Evolutionary conservation across 1,284 basidiomycete species (phyloP).

Genomic region (Trichosporon ovoides): DNA sequence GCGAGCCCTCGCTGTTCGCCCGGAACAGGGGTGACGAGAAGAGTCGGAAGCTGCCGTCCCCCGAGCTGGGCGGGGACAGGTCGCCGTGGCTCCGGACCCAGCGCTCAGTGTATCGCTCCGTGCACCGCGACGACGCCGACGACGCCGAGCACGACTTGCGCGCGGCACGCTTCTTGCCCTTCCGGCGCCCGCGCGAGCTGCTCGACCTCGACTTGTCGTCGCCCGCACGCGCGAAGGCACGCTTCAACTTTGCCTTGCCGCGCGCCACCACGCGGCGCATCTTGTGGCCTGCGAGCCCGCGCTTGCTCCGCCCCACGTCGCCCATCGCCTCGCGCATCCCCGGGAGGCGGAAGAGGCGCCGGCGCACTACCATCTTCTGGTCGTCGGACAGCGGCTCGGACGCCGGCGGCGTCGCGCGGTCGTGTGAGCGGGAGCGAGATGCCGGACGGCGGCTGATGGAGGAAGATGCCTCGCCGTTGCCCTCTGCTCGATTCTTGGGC

Average conservation of each 20-base stretch:
- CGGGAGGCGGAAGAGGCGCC: neutral
- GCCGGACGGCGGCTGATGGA: neutral
- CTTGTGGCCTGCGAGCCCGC: neutral
- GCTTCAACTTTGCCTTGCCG: constrained; percentile 1
- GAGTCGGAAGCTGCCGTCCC: neutral
- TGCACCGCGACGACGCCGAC: neutral
- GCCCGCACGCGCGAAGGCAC: neutral
- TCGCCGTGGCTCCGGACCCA: neutral
- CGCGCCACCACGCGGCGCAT: neutral
- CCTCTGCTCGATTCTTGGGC: neutral
- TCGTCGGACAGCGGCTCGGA: neutral
- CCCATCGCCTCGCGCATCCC: neutral
- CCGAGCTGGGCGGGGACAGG: neutral
- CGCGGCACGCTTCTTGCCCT: neutral
- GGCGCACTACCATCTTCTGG: neutral
- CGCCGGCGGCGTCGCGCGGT: neutral
- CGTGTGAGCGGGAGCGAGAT: neutral
- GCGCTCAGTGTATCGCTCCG: neutral
- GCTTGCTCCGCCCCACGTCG: neutral
- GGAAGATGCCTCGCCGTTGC: neutral
- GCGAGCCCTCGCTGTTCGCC: neutral
- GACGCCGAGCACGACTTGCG: neutral
- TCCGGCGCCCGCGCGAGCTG: neutral
- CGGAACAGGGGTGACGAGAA: neutral
- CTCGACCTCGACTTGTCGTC: neutral